phyloP scores from a whole-genome alignment of 768 basidiomycete genomes.

The Tulasnella sp. region DNA sequence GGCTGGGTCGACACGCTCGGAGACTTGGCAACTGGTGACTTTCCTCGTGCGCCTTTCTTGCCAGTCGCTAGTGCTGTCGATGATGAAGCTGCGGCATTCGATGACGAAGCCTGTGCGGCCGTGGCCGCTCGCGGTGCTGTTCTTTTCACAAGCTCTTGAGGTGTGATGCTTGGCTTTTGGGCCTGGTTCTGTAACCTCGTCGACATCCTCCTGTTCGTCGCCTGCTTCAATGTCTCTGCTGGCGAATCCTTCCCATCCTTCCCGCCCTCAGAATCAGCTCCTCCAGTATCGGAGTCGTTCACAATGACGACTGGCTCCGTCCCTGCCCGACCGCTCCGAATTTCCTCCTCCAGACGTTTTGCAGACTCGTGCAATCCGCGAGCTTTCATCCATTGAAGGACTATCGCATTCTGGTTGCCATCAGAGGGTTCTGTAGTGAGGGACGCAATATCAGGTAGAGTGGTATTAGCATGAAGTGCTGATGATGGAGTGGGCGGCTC shows the following conservation, averaged over 20 bases:
- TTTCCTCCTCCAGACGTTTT: constrained; percentile 7
- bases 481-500: not conserved
- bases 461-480: not conserved
- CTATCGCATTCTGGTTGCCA: constrained; percentile 7
- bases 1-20: not conserved
- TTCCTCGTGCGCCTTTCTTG: constrained; percentile 14
- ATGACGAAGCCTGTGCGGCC: not conserved
- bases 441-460: not conserved
- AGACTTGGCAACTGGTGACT: constrained; percentile 5
- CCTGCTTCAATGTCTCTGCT: constrained; percentile 1
- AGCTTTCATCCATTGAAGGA: not conserved
- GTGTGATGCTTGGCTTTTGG: constrained; percentile 8
- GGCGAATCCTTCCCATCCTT: constrained; percentile 6
- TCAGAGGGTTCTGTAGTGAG: not conserved
- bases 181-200: constrained; percentile 15
- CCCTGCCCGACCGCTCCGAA: not conserved
- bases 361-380: constrained; percentile 3
- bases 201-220: constrained; percentile 10
- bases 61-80: constrained; percentile 11
- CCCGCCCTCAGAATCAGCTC: not conserved
- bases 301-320: constrained; percentile 11
- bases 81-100: not conserved
- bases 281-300: constrained; percentile 4
- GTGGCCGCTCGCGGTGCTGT: constrained; percentile 9
- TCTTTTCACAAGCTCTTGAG: constrained; percentile 6